Conservation (phyloP, 768 basidiomycete genomes). For the Serpula lacrymans region DNA sequence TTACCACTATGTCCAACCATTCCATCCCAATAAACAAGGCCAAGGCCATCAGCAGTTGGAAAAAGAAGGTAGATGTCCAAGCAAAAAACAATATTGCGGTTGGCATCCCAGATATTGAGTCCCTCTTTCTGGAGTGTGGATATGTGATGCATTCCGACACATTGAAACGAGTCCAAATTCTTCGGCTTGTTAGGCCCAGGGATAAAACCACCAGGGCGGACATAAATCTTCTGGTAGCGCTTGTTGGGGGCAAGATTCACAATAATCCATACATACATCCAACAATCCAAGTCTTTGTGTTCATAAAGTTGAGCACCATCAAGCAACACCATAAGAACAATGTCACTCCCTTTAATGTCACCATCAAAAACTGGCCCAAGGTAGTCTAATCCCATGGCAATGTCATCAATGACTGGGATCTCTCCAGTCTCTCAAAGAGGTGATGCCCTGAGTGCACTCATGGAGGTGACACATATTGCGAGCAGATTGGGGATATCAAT, state of each 20-base stretch:
- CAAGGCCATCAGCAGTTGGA: conserved; percentile 23
- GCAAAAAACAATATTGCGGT: conserved; percentile 5
- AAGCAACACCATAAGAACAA: conserved; percentile 30
- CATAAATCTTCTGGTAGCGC: conserved; percentile 28
- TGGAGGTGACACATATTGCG: conserved; percentile 22
- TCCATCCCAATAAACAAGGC: conserved; percentile 28
- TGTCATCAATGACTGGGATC: conserved; percentile 20
- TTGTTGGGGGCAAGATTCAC: conserved; percentile 22
- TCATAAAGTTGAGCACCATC: conserved; percentile 43
- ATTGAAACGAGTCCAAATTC: conserved; percentile 30
- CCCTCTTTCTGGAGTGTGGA: conserved; percentile 29
- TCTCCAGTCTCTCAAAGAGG: conserved; percentile 16
- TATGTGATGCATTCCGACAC: conserved; percentile 30
- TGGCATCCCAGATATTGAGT: conserved; percentile 30
- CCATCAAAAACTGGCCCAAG: conserved; percentile 13
- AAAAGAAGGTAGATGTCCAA: conserved; percentile 19
- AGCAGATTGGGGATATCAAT: conserved; percentile 19
- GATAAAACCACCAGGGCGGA: conserved; percentile 28
- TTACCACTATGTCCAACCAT: conserved; percentile 28
- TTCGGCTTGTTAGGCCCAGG: conserved; percentile 33
- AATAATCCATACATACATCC: conserved; percentile 35
- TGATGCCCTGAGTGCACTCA: conserved; percentile 9
- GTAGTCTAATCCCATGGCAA: conserved; percentile 28
- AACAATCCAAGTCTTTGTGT: conserved; percentile 39
- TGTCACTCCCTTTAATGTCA: conserved; percentile 25